Percentiles rank a stretch among this genome's conserved stretches.
phyloP scores from a whole-genome alignment of 768 basidiomycete species.

The Podaxis carcinomalis region DNA sequence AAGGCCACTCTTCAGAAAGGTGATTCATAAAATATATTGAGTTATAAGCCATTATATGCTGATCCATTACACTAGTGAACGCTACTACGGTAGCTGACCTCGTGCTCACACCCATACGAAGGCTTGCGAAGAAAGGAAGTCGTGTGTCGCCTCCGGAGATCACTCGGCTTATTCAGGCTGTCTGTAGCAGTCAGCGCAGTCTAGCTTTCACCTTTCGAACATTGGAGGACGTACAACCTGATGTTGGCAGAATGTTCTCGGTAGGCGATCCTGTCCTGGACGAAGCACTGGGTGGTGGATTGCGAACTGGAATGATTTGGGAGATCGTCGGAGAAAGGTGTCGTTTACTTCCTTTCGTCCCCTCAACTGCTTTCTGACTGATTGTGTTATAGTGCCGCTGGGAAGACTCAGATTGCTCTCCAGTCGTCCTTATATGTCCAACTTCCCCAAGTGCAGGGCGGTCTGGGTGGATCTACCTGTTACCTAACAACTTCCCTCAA shows the following conservation, averaged over 20 bases:
- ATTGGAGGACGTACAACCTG: slow-evolving; percentile 35
- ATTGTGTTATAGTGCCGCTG: slow-evolving; percentile 63
- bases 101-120: slow-evolving; percentile 42
- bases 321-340: slow-evolving; percentile 91
- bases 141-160: slow-evolving; percentile 46
- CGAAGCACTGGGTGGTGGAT: slow-evolving; percentile 68
- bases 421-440: slow-evolving; percentile 82
- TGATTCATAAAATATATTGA: slow-evolving; percentile 4
- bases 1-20: slow-evolving; percentile 28
- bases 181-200: slow-evolving; percentile 34
- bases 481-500: slow-evolving; percentile 73
- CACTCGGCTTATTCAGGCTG: slow-evolving; percentile 42
- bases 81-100: slow-evolving; percentile 45
- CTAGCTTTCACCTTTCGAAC: slow-evolving; percentile 30
- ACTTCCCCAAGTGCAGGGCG: slow-evolving; percentile 51
- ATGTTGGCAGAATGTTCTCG: slow-evolving; percentile 49
- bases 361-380: neutral
- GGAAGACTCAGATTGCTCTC: slow-evolving; percentile 90
- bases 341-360: slow-evolving; percentile 13
- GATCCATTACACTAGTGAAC: slow-evolving; percentile 33
- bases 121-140: slow-evolving; percentile 50
- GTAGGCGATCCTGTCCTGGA: slow-evolving; percentile 77
- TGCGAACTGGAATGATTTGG: slow-evolving; percentile 77
- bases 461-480: slow-evolving; percentile 63
- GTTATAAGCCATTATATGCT: neutral